These are phyloP conservation scores for Phytophthora vignae DNA, from an alignment of 352 stramenopile genomes.

Conservation along the genomic window DNA sequence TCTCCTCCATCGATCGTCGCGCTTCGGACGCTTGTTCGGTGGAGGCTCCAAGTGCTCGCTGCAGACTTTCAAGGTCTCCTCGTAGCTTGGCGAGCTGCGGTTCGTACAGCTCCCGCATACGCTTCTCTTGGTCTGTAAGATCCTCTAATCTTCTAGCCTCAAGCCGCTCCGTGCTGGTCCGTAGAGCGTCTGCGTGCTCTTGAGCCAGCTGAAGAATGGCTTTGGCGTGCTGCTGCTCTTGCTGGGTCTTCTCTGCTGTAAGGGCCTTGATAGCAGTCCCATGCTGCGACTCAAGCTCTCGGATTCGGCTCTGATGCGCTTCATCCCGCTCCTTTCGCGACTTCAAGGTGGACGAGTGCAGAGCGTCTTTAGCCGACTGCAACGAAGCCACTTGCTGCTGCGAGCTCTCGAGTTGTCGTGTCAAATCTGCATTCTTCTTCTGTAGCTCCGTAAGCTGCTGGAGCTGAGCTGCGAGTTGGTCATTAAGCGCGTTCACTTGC, in stretches of 20 bases:
- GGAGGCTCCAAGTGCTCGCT: constrained; percentile 13
- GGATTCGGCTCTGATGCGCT: constrained; percentile 44
- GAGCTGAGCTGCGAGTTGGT: constrained; percentile 17
- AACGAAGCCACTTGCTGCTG: constrained; percentile 42
- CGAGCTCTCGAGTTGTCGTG: constrained; percentile 25
- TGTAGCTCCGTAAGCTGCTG: constrained; percentile 24
- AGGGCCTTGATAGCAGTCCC: constrained; percentile 30
- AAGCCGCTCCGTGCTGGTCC: constrained; percentile 17
- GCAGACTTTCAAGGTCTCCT: constrained; percentile 25
- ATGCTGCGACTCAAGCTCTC: constrained; percentile 38
- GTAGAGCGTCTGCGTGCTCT: constrained; percentile 28
- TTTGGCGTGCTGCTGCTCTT: constrained; percentile 30
- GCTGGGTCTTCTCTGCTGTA: constrained; percentile 32
- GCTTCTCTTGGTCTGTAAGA: constrained; percentile 24
- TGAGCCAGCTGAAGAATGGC: constrained; percentile 24
- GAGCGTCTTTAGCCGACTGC: constrained; percentile 38
- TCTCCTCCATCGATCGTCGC: constrained; percentile 30
- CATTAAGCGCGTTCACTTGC: constrained; percentile 33
- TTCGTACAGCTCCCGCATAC: constrained; percentile 38
- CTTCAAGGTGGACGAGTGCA: constrained; percentile 40
- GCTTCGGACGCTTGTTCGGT: constrained; percentile 28
- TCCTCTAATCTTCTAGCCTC: constrained; percentile 28
- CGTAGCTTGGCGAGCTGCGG: constrained; percentile 30
- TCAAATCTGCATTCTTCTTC: constrained; percentile 30
- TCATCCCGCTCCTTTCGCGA: constrained; percentile 56